Conservation (phyloP, 2,329 filamentous ascomycete species). For the Neoascochyta sp. region DNA sequence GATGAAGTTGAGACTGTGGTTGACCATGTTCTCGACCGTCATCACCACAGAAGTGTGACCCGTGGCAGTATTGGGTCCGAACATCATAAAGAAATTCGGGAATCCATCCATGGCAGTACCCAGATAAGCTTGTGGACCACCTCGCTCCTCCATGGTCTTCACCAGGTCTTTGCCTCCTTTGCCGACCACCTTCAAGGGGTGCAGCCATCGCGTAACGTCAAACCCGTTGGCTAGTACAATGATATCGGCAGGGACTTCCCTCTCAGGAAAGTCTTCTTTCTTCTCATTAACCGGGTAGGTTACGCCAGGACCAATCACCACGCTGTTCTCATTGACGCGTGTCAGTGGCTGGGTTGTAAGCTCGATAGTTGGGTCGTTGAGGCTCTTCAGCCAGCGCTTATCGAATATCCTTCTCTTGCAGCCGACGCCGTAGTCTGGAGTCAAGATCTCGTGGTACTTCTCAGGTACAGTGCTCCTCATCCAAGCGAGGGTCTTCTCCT, state of each 20-base stretch:
- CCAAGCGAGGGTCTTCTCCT: slow-evolving; percentile 44
- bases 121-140: slow-evolving; percentile 61
- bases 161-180: slow-evolving; percentile 49
- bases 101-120: slow-evolving; percentile 57
- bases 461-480: slow-evolving; percentile 52
- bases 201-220: slow-evolving; percentile 53
- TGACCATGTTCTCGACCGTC: slow-evolving; percentile 59
- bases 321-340: slow-evolving; percentile 48
- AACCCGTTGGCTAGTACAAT: slow-evolving; percentile 63
- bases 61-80: slow-evolving; percentile 61
- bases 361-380: slow-evolving; percentile 53
- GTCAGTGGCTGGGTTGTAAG: slow-evolving; percentile 51
- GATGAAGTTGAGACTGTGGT: slow-evolving; percentile 58
- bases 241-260: slow-evolving; percentile 54
- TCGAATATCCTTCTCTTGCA: slow-evolving; percentile 64
- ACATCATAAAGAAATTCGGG: slow-evolving; percentile 63
- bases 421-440: slow-evolving; percentile 59
- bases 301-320: slow-evolving; percentile 51
- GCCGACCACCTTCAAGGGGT: slow-evolving; percentile 53
- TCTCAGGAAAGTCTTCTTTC: slow-evolving; percentile 28
- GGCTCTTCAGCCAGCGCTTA: slow-evolving; percentile 51
- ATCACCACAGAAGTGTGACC: slow-evolving; percentile 61
- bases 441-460: slow-evolving; percentile 60
- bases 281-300: slow-evolving; percentile 44
- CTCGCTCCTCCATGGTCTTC: slow-evolving; percentile 56